Conservation (phyloP, 768 basidiomycete species). For the Russula compacta region DNA sequence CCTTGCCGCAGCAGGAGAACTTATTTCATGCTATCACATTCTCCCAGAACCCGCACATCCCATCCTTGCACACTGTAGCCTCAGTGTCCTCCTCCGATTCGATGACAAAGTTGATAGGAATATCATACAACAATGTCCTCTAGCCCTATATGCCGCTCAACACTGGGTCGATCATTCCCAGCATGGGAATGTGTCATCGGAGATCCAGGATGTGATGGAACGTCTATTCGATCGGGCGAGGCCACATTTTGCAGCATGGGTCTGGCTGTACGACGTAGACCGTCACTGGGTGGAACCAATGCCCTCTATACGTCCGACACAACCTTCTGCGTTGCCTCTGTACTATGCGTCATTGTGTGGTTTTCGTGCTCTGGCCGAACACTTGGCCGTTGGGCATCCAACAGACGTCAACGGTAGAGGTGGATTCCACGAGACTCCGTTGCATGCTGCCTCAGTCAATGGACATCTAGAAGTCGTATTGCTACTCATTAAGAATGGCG, state of each 20-base stretch:
- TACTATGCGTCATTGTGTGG: constrained; percentile 8
- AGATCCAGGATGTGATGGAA: background rate
- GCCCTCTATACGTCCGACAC: background rate
- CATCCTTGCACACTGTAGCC: background rate
- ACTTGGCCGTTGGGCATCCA: background rate
- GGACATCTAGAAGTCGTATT: background rate
- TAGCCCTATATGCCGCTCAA: background rate
- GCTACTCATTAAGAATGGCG: background rate
- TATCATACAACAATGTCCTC: background rate
- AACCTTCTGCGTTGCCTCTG: background rate
- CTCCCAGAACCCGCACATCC: background rate
- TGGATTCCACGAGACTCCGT: background rate
- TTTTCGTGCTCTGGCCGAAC: background rate
- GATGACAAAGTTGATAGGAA: background rate
- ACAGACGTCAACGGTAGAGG: background rate
- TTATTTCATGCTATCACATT: constrained; percentile 1
- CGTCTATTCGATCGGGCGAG: background rate
- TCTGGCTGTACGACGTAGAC: constrained; percentile 1
- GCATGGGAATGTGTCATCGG: background rate
- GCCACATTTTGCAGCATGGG: constrained; percentile 1
- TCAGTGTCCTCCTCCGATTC: background rate
- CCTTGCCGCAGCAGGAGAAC: background rate
- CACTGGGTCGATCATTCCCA: constrained; percentile 6
- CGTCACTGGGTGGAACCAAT: background rate
- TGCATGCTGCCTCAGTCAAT: background rate